Evolutionary conservation across 768 basidiomycete species (phyloP), one percentile per base, ranked within the genome.

Genomic region (Serendipita sp.): DNA sequence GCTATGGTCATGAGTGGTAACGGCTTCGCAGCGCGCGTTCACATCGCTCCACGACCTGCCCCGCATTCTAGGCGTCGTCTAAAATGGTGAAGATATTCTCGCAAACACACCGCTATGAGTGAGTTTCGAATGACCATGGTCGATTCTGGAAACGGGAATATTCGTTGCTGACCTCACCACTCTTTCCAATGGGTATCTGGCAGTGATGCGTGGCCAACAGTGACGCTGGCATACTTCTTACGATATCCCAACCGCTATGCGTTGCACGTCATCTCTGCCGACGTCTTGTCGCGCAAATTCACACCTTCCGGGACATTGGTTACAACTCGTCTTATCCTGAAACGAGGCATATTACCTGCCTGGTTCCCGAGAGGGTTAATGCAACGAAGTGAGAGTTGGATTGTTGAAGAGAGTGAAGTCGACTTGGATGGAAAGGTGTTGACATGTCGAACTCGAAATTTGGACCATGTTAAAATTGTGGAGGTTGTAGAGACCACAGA

Each of bases 211-310:
- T 92, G 94, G 84, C 80, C 89, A 65, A 94, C 89, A 69, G 89
- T 95, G 66, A 85, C 94, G 18, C 80, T 95, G 68, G 94, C 94
- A 11, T 96, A 88, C 79, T 94, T 94, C 73, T 78, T 96, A 66
- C 88, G 94, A 68, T 98, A 96, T 75, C 94, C 94, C 2, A 97
- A 96, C 73, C 92, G 94, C 58, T 91, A 91, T 71, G 90, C 94
- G 3, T 79, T 88, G 44, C 94, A 98, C 76, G 87, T 98, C 73
- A 76, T 94, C 69, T 93, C 93, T 3, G 94, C 91, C 79, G 94
- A 97, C 77, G 92, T 97, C 71, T 84, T 98, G 68, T 88, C 89
- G 64, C 88, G 94, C 68, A 79, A 76, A 18, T 78, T 88, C 68
- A 85, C 89, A 1, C 78, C 85, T 11, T 75, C 80, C 2, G 92